Conservation (phyloP, 192 early-diverging fungal species). For the Linnemannia exigua region DNA sequence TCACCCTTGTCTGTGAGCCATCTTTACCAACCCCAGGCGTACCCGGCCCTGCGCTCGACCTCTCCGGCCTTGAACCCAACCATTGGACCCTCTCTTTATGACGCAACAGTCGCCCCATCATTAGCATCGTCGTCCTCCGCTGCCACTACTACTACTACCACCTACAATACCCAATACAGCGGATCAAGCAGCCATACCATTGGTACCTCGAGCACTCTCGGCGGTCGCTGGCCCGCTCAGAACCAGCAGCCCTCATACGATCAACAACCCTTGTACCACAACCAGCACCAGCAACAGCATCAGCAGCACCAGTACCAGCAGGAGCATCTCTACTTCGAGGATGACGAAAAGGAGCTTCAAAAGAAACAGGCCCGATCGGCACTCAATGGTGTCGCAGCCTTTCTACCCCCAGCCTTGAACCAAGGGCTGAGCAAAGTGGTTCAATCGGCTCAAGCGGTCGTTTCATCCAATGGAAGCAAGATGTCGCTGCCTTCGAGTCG, state of each 20-base stretch:
- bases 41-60: constrained; percentile 38
- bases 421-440: constrained; percentile 43
- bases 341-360: constrained; percentile 47
- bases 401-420: constrained; percentile 39
- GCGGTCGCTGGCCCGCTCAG: constrained; percentile 26
- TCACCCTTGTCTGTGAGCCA: constrained; percentile 33
- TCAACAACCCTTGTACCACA: constrained; percentile 20
- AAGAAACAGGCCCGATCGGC: constrained; percentile 50
- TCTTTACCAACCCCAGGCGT: constrained; percentile 44
- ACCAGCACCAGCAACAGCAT: constrained; percentile 31
- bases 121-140: not conserved
- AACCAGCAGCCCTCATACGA: constrained; percentile 37
- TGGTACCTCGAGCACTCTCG: constrained; percentile 1
- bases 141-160: constrained; percentile 1
- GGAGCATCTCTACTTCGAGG: constrained; percentile 22
- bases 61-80: constrained; percentile 29
- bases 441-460: constrained; percentile 28
- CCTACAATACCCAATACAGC: constrained; percentile 21
- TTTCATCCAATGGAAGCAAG: constrained; percentile 19
- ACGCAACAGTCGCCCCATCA: not conserved
- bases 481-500: constrained; percentile 36
- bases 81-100: constrained; percentile 35
- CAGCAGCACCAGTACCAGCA: constrained; percentile 32
- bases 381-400: constrained; percentile 31
- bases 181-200: constrained; percentile 29